Base-by-base conservation (phyloP, 2,329 filamentous ascomycete species). In the Talaromyces sp. region DNA sequence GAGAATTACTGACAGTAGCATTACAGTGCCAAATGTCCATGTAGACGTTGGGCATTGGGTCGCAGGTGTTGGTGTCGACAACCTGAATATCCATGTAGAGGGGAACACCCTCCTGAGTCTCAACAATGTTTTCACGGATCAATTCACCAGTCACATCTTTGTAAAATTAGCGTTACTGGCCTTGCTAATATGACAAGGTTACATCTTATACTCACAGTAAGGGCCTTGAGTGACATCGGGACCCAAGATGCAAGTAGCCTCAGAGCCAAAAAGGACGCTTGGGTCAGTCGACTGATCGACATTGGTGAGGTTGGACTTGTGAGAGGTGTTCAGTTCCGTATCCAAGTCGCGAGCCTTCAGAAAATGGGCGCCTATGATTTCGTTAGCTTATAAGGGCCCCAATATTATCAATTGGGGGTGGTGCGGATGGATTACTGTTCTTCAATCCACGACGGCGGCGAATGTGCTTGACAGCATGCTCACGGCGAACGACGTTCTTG, bases 171-270 rank as follows among this genome's bases (percentile, higher is more conserved):
- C 8, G 2, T 13, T 27, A 14, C 10, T n/a, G 13, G 16, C 7
- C 7, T 8, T 8, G 1, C 2, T 14, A 5, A 9, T 30, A 22
- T 6, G 1, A 10, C 9, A 6, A 20, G 3, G 22, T 45, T 0
- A 2, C 1, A 14, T n/a, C 6, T 10, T 20, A 11, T 2, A 44
- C 65, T 20, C 24, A 70, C 67, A 84, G 70, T 82, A 84, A 17
- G 81, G 81, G 0, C 81, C 81, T 63, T 82, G 72, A 3, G 76
- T 82, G 17, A 77, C 76, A 62, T 83, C 80, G 0, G 80, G 79
- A n/a, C 73, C 77, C 24, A 83, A 69, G 22, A 82, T 68, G 56
- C 80, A 83, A 16, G 76, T 54, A 57, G 71, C 37, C 62, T 67
- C 65, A 7, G 66, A 68, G 11, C 60, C 55, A 35, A 72, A 72